Conservation (phyloP, 2,329 filamentous ascomycete genomes). For the Hymenoscyphus albidus region DNA sequence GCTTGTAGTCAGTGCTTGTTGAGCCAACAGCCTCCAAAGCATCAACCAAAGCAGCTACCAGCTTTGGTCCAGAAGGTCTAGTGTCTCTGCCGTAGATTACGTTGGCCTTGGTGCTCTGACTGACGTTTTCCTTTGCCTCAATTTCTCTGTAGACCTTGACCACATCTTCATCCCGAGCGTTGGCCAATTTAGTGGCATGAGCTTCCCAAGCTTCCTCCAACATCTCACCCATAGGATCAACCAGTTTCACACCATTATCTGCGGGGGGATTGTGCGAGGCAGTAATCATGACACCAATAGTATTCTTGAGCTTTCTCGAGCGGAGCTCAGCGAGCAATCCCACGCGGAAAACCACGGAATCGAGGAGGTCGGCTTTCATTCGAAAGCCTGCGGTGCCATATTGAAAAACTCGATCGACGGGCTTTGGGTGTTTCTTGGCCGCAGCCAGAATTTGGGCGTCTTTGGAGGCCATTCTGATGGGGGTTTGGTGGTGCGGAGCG, state of each 20-base stretch:
- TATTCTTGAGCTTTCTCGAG: slow-evolving; percentile 84
- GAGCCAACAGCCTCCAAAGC: slow-evolving; percentile 73
- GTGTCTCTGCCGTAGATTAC: slow-evolving; percentile 93
- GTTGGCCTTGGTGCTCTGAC: slow-evolving; percentile 55
- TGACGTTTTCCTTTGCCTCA: slow-evolving; percentile 71
- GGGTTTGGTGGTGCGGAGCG: slow-evolving; percentile 4
- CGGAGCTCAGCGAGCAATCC: slow-evolving; percentile 84
- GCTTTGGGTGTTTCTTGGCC: slow-evolving; percentile 59
- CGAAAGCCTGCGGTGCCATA: slow-evolving; percentile 67
- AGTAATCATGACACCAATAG: slow-evolving; percentile 95
- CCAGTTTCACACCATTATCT: slow-evolving; percentile 92
- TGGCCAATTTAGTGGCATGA: slow-evolving; percentile 84
- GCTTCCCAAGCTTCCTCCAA: slow-evolving; percentile 92
- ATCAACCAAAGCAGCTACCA: slow-evolving; percentile 74
- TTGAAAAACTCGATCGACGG: slow-evolving; percentile 52
- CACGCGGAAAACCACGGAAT: slow-evolving; percentile 89
- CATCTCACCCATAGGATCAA: slow-evolving; percentile 98
- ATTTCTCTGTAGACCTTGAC: slow-evolving; percentile 73
- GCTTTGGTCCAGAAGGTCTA: slow-evolving; percentile 80
- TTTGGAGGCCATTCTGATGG: slow-evolving; percentile 12
- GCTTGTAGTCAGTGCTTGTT: slow-evolving; percentile 79
- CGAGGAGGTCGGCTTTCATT: slow-evolving; percentile 74
- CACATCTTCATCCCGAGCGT: slow-evolving; percentile 73
- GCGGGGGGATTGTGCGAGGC: slow-evolving; percentile 87
- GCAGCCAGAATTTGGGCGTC: slow-evolving; percentile 51